Evolutionary conservation across 768 basidiomycete species (phyloP).

Genomic region (Pisolithus orientalis): DNA sequence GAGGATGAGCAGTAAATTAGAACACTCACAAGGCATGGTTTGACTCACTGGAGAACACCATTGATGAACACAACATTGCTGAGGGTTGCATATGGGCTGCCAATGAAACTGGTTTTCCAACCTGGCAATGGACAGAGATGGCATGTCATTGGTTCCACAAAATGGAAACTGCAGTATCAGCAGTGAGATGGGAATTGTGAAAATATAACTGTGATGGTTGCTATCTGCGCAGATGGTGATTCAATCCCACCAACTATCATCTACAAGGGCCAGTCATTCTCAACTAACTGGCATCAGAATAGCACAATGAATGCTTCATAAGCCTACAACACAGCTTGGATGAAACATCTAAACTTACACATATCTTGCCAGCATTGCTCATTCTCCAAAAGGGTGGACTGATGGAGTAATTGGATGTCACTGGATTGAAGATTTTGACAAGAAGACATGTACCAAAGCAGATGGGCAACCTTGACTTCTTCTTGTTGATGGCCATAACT

Average conservation of each 20-base stretch:
- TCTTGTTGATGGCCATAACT: slow-evolving; percentile 13
- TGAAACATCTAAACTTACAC: slow-evolving; percentile 25
- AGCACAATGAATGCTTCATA: slow-evolving; percentile 19
- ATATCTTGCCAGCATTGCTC: slow-evolving; percentile 14
- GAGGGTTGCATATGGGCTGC: neutral
- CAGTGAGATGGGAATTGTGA: slow-evolving; percentile 14
- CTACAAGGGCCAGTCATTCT: slow-evolving; percentile 27
- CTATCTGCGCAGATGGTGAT: slow-evolving; percentile 36
- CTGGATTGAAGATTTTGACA: slow-evolving; percentile 26
- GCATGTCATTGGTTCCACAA: slow-evolving; percentile 3
- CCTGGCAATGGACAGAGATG: slow-evolving; percentile 1
- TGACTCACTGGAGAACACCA: slow-evolving; percentile 22
- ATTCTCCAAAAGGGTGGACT: slow-evolving; percentile 17
- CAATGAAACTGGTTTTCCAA: slow-evolving; percentile 9
- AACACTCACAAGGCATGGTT: slow-evolving; percentile 28
- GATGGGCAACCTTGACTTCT: slow-evolving; percentile 20
- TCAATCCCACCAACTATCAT: slow-evolving; percentile 23
- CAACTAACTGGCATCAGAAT: slow-evolving; percentile 22
- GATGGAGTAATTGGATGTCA: slow-evolving; percentile 20
- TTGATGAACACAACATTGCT: slow-evolving; percentile 4
- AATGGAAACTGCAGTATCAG: slow-evolving; percentile 9
- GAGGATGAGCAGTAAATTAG: slow-evolving; percentile 33
- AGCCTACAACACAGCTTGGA: slow-evolving; percentile 19
- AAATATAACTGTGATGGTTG: slow-evolving; percentile 26
- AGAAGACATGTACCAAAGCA: slow-evolving; percentile 18